Percentiles rank a stretch among this genome's conserved stretches.
phyloP scores from a whole-genome alignment of 1,284 basidiomycete species.

The Pseudomicrostroma phylloplanum region DNA sequence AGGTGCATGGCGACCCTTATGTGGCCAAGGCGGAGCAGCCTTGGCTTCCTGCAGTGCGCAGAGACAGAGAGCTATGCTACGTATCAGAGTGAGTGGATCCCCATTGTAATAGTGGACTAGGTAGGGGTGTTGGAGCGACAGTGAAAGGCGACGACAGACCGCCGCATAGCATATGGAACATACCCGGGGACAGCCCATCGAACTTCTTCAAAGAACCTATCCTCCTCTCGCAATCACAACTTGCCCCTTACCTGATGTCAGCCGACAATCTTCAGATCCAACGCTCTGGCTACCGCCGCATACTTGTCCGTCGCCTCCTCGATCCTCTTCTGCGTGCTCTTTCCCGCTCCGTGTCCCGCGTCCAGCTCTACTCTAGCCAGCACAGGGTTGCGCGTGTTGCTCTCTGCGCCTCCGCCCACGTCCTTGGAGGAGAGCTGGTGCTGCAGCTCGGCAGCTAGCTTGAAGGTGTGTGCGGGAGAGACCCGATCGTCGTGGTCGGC shows the following conservation, averaged over 20 bases:
- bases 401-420: slow-evolving; percentile 7
- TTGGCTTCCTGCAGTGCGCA: no score
- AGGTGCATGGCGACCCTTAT: background rate
- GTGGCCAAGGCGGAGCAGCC: no score
- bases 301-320: slow-evolving; percentile 23
- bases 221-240: no score
- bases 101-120: no score
- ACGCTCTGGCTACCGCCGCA: slow-evolving; percentile 33
- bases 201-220: no score
- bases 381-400: slow-evolving; percentile 42
- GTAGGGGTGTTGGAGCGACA: no score
- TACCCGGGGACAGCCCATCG: no score
- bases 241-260: background rate
- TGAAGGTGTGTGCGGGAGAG: slow-evolving; percentile 46
- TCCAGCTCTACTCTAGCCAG: slow-evolving; percentile 43
- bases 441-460: slow-evolving; percentile 48
- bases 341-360: slow-evolving; percentile 48
- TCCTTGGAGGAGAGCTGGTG: slow-evolving; percentile 24
- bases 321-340: slow-evolving; percentile 38
- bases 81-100: no score
- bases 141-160: no score
- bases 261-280: slow-evolving; percentile 36
- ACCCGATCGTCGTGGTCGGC: slow-evolving; percentile 49
- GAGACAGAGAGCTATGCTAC: no score
- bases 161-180: no score